phyloP scores from a whole-genome alignment of 1,284 basidiomycete species.

The Microbotryum violaceum region DNA sequence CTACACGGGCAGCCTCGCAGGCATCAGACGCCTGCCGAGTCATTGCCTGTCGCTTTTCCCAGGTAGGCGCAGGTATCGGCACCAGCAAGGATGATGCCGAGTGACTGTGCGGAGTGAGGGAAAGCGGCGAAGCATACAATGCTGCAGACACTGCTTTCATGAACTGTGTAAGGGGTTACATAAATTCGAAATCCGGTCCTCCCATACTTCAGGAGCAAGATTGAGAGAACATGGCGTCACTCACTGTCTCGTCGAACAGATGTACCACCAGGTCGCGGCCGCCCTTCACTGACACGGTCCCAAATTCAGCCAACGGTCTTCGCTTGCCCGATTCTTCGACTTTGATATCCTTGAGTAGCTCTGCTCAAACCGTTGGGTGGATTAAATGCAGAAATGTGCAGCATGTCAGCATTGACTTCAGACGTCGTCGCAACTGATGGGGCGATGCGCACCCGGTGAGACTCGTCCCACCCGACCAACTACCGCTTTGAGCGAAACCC shows the following conservation, averaged over 20 bases:
- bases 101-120: slow-evolving; percentile 22
- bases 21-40: slow-evolving; percentile 30
- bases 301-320: slow-evolving; percentile 26
- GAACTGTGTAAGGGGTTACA: not conserved
- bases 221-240: not conserved
- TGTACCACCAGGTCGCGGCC: slow-evolving; percentile 27
- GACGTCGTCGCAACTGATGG: not conserved
- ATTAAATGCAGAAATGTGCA: not conserved
- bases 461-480: slow-evolving; percentile 30
- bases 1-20: slow-evolving; percentile 33
- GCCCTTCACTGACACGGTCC: slow-evolving; percentile 28
- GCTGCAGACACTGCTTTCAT: slow-evolving; percentile 27
- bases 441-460: slow-evolving; percentile 12
- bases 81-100: slow-evolving; percentile 19
- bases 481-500: slow-evolving; percentile 27
- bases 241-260: slow-evolving; percentile 28
- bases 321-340: slow-evolving; percentile 22
- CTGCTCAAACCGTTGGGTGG: slow-evolving; percentile 1
- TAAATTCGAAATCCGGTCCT: not conserved
- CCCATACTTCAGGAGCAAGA: no score
- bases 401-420: not conserved
- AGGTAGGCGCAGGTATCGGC: slow-evolving; percentile 21
- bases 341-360: slow-evolving; percentile 21
- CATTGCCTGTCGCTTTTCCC: slow-evolving; percentile 23
- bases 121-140: slow-evolving; percentile 26